phyloP scores from a whole-genome alignment of 2,329 filamentous ascomycete genomes.

The Zopfia rhizophila region DNA sequence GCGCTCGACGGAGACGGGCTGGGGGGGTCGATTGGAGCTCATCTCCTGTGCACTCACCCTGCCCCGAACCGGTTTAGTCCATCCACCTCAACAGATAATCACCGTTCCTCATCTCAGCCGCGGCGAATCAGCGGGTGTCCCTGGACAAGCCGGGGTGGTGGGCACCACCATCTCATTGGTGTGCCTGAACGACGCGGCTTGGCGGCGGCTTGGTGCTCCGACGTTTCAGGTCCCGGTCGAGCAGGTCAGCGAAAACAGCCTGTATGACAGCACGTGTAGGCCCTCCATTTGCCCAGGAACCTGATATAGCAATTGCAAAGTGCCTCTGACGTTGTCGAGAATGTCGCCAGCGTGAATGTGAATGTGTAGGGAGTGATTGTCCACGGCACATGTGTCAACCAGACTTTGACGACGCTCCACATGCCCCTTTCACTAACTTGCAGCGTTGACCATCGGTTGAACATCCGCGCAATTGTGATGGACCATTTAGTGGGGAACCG shows the following conservation, averaged over 20 bases:
- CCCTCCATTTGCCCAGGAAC: constrained; percentile 26
- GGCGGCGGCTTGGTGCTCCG: constrained; percentile 4
- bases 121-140: constrained; percentile 38
- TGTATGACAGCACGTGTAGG: constrained; percentile 29
- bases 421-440: no score
- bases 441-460: constrained; percentile 17
- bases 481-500: constrained; percentile 31
- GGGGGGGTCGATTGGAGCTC: constrained; percentile 19
- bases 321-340: no score
- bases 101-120: constrained; percentile 33
- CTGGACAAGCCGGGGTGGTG: constrained; percentile 22
- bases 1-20: constrained; percentile 21
- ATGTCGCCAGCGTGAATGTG: constrained; percentile 8
- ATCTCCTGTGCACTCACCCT: constrained; percentile 21
- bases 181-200: constrained; percentile 33
- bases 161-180: constrained; percentile 41
- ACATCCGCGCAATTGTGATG: constrained; percentile 45
- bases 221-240: constrained; percentile 20
- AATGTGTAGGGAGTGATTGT: no score
- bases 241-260: constrained; percentile 2
- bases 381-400: no score
- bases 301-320: no score
- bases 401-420: no score
- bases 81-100: constrained; percentile 15
- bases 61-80: constrained; percentile 13